Base-by-base conservation (phyloP, 1,284 basidiomycete genomes). In the Sporisorium scitamineum region DNA sequence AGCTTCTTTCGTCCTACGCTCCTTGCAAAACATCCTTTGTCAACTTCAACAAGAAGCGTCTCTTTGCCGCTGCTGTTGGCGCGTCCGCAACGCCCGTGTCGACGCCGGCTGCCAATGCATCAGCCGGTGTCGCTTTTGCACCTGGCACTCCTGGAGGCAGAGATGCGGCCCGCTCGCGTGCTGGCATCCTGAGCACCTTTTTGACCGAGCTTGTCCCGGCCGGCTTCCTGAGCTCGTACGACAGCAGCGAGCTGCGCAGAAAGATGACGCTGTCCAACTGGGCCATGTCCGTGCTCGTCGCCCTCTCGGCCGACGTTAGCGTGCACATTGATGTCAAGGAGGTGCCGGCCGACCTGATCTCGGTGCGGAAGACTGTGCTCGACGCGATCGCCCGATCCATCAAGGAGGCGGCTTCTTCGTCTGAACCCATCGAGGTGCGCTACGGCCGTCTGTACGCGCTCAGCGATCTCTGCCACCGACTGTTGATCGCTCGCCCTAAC, bases 1-100 rank as follows among this genome's bases (percentile, higher is more conserved):
- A 99, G 87, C 88, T 98, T 2, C 87, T 97, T 1, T 95, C 96
- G 65, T 97, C 95, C 18, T 99, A 99, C 85, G 91, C 94, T 76
- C 86, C 91, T 1, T 96, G 94, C 90, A 99, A 98, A 86, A 86
- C 91, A 26, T 91, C 92, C 4, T 95, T 98, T 86, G 86, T 96
- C 68, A 91, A 92, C 0, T 94, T 91, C 81, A 91, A 90, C 13
- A 92, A 90, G 80, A 71, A 73, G 53, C 64, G 72, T 55, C 70
- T 79, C 7, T 76, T 76, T 27, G 65, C 72, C 11, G 61, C 53
- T 29, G 63, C 69, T 3, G 88, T 88, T 22, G 93, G 91, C 86
- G 91, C 91, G 59, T 18, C 44, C 16, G 82, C 85, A 29, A 82
- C 81, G 53, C 86, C 86, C 76, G 92, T 89, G 76, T 88, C 89